Conservation (phyloP, 1,284 basidiomycete genomes). For the Irpex sp. region DNA sequence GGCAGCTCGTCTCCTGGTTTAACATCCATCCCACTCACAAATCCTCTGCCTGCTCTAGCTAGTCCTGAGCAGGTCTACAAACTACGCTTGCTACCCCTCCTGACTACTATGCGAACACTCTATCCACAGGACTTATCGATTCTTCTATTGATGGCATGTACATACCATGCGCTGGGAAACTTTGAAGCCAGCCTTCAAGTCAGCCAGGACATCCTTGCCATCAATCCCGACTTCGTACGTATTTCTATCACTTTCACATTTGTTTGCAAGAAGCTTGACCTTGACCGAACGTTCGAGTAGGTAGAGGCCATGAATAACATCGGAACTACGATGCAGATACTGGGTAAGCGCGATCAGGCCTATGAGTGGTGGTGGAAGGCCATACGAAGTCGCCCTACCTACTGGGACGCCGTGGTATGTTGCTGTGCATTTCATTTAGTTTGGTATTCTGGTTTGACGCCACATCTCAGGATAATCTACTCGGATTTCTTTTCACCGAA, state of each 20-base stretch:
- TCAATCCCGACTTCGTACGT: constrained; percentile 20
- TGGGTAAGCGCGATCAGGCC: constrained; percentile 19
- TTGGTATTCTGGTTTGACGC: background rate
- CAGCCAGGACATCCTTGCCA: constrained; percentile 22
- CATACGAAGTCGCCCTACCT: constrained; percentile 21
- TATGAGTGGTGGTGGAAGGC: constrained; percentile 29
- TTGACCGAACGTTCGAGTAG: constrained; percentile 14
- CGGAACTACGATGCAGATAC: constrained; percentile 44
- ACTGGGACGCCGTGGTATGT: constrained; percentile 26
- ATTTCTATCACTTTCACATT: background rate
- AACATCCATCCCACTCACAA: constrained; percentile 18
- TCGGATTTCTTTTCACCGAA: constrained; percentile 21
- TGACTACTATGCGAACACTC: constrained; percentile 17
- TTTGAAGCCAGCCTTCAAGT: constrained; percentile 19
- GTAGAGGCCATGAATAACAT: constrained; percentile 50
- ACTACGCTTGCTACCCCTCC: constrained; percentile 22
- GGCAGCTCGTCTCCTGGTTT: constrained; percentile 13
- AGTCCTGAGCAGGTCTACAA: constrained; percentile 18
- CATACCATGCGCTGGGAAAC: constrained; percentile 22
- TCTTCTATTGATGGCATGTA: constrained; percentile 27
- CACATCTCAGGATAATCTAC: constrained; percentile 21
- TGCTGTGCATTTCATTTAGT: no score
- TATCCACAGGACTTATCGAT: constrained; percentile 22
- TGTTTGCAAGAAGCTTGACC: background rate
- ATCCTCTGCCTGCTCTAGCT: constrained; percentile 1